These are phyloP conservation scores for Davidsoniella neocaledoniae DNA, from an alignment of 2,329 filamentous ascomycete genomes.

Conservation along the genomic window DNA sequence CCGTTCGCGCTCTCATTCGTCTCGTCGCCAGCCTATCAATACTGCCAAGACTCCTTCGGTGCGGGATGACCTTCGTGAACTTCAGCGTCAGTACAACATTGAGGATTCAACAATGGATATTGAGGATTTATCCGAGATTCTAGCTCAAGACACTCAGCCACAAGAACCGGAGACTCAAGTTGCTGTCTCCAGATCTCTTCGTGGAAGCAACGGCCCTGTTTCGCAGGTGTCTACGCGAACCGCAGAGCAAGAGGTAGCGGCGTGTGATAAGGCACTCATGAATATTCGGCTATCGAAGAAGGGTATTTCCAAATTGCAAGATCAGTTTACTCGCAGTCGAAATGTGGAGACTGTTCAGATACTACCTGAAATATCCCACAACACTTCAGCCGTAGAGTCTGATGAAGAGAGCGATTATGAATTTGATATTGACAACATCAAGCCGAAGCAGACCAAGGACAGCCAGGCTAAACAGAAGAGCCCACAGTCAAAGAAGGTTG, in stretches of 20 bases:
- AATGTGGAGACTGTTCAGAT: background rate
- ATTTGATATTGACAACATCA: slow-evolving; percentile 16
- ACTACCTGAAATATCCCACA: slow-evolving; percentile 2
- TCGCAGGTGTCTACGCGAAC: background rate
- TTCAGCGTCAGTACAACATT: slow-evolving; percentile 35
- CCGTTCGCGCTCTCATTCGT: slow-evolving; percentile 11
- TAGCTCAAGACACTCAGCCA: slow-evolving; percentile 15
- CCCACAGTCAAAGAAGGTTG: background rate
- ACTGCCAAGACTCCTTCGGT: slow-evolving; percentile 36
- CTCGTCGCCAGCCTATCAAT: slow-evolving; percentile 32
- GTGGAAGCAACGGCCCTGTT: background rate
- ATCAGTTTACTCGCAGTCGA: no score
- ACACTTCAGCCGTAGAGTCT: slow-evolving; percentile 16
- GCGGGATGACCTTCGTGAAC: slow-evolving; percentile 36
- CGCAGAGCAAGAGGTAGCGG: slow-evolving; percentile 5
- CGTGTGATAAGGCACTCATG: slow-evolving; percentile 8
- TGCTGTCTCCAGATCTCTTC: background rate
- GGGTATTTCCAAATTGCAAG: background rate
- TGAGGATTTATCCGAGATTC: slow-evolving; percentile 37
- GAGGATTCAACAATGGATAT: slow-evolving; percentile 38
- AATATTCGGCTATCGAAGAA: slow-evolving; percentile 1
- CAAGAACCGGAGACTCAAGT: background rate
- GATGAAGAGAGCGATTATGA: slow-evolving; percentile 14
- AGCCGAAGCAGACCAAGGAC: slow-evolving; percentile 20
- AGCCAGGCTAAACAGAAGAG: background rate